Base-by-base conservation (phyloP, 345 rosid genomes). In the Firmiana major region DNA sequence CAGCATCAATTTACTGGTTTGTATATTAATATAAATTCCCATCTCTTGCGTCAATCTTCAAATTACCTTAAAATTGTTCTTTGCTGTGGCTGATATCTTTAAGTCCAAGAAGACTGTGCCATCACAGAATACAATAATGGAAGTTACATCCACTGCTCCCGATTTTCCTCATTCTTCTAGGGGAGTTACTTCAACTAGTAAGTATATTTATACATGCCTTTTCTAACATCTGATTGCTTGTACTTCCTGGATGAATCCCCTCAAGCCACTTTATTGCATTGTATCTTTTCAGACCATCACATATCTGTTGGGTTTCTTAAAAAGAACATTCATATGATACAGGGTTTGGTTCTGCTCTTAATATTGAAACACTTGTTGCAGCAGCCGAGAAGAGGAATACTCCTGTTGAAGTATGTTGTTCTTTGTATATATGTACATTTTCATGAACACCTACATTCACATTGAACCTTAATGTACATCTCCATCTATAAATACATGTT, bases 291-390 rank as follows among this genome's bases (percentile, higher is more conserved):
- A 46, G 62, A 38, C 34, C 54, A 49, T 49, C 16, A 49, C 54
- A 49, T 49, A 49, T 13, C 54, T 16, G 19, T 16, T 49, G 49
- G 60, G 54, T 10, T 77, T 49, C 77, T 15, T 49, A 3, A 49
- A 49, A 49, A 19, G 16, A 49, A 15, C n/a, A 49, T 49, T 16
- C 19, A 15, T 49, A 15, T 49, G 15, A 63, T 83, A 68, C 82
- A 94, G 98, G 94, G 82, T 94, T 94, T 89, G 98, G 98, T 77
- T 92, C 98, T 74, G 94, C 98, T 45, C 78, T 94, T 89, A 94
- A 90, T 84, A 91, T 94, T 71, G 97, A 89, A 85, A 94, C 98
- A 66, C 89, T 94, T 60, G 91, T 90, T 79, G 94, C 97, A 83
- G 98, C 98, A 65, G 97, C 97, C 13, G 98, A 91, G 87, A 90